Evolutionary conservation across 2,329 filamentous ascomycete species (phyloP), one percentile per base, ranked within the genome.

Genomic region (Cladobotryum mycophilum): DNA sequence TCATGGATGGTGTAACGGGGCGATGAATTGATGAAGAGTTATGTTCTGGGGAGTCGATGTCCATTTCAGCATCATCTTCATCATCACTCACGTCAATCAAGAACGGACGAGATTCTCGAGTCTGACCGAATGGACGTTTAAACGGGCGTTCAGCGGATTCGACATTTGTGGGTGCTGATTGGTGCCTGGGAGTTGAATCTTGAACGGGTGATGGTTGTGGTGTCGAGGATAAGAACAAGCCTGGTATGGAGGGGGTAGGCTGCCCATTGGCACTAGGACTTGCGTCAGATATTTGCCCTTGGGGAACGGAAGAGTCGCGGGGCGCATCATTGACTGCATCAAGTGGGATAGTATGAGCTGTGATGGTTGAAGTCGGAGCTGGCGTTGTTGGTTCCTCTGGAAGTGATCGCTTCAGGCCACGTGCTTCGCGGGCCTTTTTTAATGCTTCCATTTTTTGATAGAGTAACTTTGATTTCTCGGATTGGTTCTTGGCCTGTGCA

Each of bases 61-160:
- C 84, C 81, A 85, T 86, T 51, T 83, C 82, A 43, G 83, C 76
- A 56, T 84, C 80, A 50, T 82, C 80, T 45, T 82, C 78, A 36
- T 79, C 76, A 6, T 95, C 91, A 62, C 89, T 95, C 37, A 95
- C 85, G 56, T 95, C 82, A 58, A 96, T 95, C 37, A 96, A 80
- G 47, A 95, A 79, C 3, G 78, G 78, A 45, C 82, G 76, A 20
- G 84, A 76, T 47, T 78, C 71, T 20, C 75, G 73, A 43, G 73
- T 74, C 41, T 84, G 80, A 12, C 79, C 80, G 59, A 85, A 84
- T 4, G 81, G 78, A 45, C 84, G 81, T 58, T 87, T 88, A 14
- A 70, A 61, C 1, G 67, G 60, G 2, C 64, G 60, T 1, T 63
- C 60, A 13, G 73, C 68, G 17, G 74, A 71, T n/a, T 81, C 78